Evolutionary conservation across 2,329 filamentous ascomycete species (phyloP), one percentile per base, ranked within the genome.

Genomic region (Colletotrichum plurivorum): DNA sequence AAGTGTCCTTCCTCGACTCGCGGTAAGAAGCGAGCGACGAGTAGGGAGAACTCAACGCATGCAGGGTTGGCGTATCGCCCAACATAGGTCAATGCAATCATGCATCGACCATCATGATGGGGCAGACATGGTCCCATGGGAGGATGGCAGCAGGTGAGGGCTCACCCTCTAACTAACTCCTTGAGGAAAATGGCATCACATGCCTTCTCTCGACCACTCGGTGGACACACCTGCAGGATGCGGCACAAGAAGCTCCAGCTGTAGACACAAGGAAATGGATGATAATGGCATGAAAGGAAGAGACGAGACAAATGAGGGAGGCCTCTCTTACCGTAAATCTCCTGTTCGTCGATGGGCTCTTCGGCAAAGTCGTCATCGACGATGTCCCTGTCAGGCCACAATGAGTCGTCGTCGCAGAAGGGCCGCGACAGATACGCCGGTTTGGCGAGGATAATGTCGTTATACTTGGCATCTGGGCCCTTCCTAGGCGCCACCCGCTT

Each of bases 301-400:
- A 43, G 10, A 9, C 5, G 12, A 27, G 22, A 57, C 39, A n/a
- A 46, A 46, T 25, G 2, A 20, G 18, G 36, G 61, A 65, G 54
- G 49, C 49, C 59, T 60, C 84, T 71, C 83, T 36, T 36, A 96
- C 94, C 94, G 78, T 95, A 99, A 49, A 99, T 95, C 81, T 99
- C 96, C 80, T 98, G 96, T 79, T 97, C 94, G 78, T 99, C 96
- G 73, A 99, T 97, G 66, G 93, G 93, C 75, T 98, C 95, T 43
- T 90, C 85, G 1, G 85, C 83, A 56, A 89, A 86, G 67, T 91
- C 89, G 67, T 90, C 88, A 58, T 89, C 83, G 57, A 79, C 83
- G 55, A 82, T 79, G 20, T 78, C 75, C 58, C 73, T 74, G 46
- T 75, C 77, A 54, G 76, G 75, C 76, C 80, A 82, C 72, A 78